Base-by-base conservation (phyloP, 371 early-diverging fungal species). In the Mucor circinelloides region DNA sequence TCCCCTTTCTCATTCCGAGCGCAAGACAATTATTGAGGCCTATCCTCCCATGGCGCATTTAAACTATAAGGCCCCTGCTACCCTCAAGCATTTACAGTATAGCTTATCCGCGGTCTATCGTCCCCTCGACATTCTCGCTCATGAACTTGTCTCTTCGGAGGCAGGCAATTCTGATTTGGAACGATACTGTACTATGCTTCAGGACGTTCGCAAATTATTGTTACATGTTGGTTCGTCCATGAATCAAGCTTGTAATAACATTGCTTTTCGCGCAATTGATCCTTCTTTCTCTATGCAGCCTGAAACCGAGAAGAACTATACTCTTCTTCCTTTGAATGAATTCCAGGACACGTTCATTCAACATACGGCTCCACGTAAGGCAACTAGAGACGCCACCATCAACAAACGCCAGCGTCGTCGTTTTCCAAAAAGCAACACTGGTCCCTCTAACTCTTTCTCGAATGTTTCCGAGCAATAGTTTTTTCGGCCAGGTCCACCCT, bases 401-500 rank as follows among this genome's bases (percentile, higher is more conserved):
- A 59, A 59, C 6, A 6, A 6, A 0, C 31, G 60, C 6, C 46
- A 12, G 0, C 58, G 58, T 38, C 23, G 21, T 30, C 1, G 8
- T 8, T 9, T n/a, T n/a, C n/a, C n/a, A n/a, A n/a, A n/a, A n/a
- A n/a, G n/a, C n/a, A n/a, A 12, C 2, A 34, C 52, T 13, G 6
- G 17, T n/a, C n/a, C n/a, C n/a, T n/a, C n/a, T 8, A 2, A 0
- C 23, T 30, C 54, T 25, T 15, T 28, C 50, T 42, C 42, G 9
- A 58, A 46, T 23, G 23, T 0, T 15, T 21, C 23, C 1, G 9
- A 36, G 19, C 67, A 52, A 25, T 32, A 42, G 56, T 67, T 68
- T 62, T 68, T 68, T 68, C 68, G 62, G 25, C 32, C 63, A 58
- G 68, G 63, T 68, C 61, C 67, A n/a, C n/a, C n/a, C n/a, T n/a